Percentiles rank a stretch among this genome's conserved stretches.
These are phyloP conservation scores for Mollisiaceae sp. DNA, from an alignment of 2,329 filamentous ascomycete genomes.

Conservation along the genomic window DNA sequence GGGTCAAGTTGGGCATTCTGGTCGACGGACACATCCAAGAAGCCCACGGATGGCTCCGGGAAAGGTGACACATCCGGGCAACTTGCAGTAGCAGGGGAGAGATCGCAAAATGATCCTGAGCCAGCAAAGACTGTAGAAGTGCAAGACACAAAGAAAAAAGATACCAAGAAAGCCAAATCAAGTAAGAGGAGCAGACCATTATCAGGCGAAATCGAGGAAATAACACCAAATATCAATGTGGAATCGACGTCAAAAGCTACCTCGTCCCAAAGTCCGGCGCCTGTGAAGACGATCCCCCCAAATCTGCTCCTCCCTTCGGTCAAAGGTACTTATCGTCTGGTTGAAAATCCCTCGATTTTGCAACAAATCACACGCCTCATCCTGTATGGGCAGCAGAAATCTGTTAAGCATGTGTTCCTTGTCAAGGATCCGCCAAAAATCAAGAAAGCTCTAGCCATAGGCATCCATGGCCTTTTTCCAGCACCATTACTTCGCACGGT, in stretches of 20 bases:
- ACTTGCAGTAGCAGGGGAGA: constrained; percentile 62
- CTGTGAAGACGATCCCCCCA: constrained; percentile 46
- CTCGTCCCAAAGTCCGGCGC: constrained; percentile 29
- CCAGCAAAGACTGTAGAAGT: constrained; percentile 32
- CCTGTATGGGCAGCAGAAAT: constrained; percentile 58
- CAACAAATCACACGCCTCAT: constrained; percentile 67
- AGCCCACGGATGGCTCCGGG: constrained; percentile 26
- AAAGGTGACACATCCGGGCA: constrained; percentile 43
- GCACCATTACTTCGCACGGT: constrained; percentile 86
- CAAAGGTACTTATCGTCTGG: constrained; percentile 67
- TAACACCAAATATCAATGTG: constrained; percentile 23
- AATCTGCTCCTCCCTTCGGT: constrained; percentile 77
- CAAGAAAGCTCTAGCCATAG: constrained; percentile 88
- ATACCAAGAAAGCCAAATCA: constrained; percentile 33
- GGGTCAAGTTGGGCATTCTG: constrained; percentile 83
- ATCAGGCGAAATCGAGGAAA: constrained; percentile 34
- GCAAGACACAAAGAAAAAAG: constrained; percentile 32
- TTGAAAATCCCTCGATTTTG: constrained; percentile 72
- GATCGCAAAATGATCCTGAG: constrained; percentile 56
- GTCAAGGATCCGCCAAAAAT: constrained; percentile 72
- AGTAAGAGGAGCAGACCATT: constrained; percentile 35
- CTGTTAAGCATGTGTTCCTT: constrained; percentile 74
- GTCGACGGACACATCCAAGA: constrained; percentile 55
- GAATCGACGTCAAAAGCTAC: constrained; percentile 28
- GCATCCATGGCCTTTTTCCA: constrained; percentile 93